Percentiles rank a stretch among this genome's conserved stretches.
These are phyloP conservation scores for Saccharomyces hybrid DNA, from an alignment of 1,139 yeast species.

Conservation along the genomic window DNA sequence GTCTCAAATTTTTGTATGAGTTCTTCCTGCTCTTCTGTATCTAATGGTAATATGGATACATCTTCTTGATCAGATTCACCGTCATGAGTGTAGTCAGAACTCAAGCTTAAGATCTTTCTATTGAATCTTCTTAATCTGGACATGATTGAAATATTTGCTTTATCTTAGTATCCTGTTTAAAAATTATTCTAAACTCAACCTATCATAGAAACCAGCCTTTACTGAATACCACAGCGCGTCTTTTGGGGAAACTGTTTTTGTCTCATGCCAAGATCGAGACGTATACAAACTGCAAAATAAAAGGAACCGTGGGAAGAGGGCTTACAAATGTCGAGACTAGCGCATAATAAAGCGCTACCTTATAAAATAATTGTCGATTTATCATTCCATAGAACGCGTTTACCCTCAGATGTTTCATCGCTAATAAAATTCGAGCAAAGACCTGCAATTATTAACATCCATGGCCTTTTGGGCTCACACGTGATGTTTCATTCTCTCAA, in stretches of 20 bases:
- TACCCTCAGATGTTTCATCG: neutral
- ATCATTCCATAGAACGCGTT: conserved; percentile 15
- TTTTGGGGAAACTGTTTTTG: neutral
- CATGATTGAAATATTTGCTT: conserved; percentile 11
- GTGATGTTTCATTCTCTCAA: conserved; percentile 20
- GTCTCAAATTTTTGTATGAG: conserved; percentile 23
- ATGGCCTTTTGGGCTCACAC: conserved; percentile 28
- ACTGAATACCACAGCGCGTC: neutral
- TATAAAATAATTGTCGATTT: conserved; percentile 14
- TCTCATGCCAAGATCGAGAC: neutral
- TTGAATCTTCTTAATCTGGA: conserved; percentile 24
- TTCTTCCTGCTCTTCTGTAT: conserved; percentile 29
- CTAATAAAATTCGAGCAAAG: neutral
- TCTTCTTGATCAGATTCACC: conserved; percentile 10
- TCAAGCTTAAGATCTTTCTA: conserved; percentile 11
- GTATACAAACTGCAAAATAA: neutral
- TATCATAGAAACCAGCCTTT: neutral
- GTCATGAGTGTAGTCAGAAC: conserved; percentile 1
- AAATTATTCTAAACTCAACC: neutral
- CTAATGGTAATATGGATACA: conserved; percentile 20
- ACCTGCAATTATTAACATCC: conserved; percentile 25
- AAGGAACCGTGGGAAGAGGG: neutral
- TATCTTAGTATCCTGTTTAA: neutral
- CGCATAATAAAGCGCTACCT: conserved; percentile 5
- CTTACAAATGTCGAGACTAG: neutral